A percentile compares a stretch with the other conserved stretches of the same genome.
Conservation (phyloP, 1,284 basidiomycete genomes). For the Leccinum subrobustum region DNA sequence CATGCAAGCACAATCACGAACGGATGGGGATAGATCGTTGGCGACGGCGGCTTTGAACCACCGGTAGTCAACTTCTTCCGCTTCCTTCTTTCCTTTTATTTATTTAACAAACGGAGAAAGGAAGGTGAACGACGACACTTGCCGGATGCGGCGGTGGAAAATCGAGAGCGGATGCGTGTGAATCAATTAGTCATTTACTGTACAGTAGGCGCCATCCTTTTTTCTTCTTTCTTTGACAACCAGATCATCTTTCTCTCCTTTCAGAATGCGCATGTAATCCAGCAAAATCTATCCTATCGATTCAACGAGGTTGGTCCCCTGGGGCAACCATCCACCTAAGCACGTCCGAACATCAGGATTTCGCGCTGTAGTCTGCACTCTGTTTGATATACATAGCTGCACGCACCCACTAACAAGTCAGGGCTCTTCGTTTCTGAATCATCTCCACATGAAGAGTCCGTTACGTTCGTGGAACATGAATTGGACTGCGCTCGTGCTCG, state of each 20-base stretch:
- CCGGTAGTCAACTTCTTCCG: background rate
- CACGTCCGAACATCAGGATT: background rate
- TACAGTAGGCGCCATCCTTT: slow-evolving; percentile 9
- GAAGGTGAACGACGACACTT: slow-evolving; percentile 21
- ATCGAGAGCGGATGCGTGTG: slow-evolving; percentile 9
- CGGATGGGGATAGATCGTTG: background rate
- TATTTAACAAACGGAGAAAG: background rate
- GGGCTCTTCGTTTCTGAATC: slow-evolving; percentile 39
- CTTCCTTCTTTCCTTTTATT: background rate
- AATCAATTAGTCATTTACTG: slow-evolving; percentile 22
- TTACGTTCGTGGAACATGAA: slow-evolving; percentile 60
- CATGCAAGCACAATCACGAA: background rate
- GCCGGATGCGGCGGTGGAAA: slow-evolving; percentile 10
- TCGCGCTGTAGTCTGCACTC: background rate
- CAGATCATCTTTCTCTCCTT: background rate
- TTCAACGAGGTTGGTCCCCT: too few species aligned
- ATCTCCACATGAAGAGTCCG: slow-evolving; percentile 41
- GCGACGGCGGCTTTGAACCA: background rate
- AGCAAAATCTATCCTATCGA: too few species aligned
- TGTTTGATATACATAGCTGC: background rate
- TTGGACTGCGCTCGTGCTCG: slow-evolving; percentile 31
- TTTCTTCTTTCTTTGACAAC: background rate
- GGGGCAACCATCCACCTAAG: background rate
- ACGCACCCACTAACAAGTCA: slow-evolving; percentile 51
- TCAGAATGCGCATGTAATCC: background rate